Conservation (phyloP, 73 alveolate genomes). For the Paraurostyla sp. region DNA sequence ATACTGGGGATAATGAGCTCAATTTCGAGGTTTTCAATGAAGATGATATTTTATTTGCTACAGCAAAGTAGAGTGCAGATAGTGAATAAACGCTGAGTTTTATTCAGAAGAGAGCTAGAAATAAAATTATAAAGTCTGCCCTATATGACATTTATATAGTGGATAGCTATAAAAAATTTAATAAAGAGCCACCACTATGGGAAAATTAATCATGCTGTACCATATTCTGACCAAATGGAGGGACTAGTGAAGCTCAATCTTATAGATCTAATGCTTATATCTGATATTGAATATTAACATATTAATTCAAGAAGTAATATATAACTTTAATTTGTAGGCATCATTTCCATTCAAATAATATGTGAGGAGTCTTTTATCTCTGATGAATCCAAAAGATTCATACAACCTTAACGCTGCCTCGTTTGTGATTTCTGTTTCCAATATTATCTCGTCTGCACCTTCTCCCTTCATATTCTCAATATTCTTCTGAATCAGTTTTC, state of each 20-base stretch:
- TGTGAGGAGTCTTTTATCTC: slow-evolving; percentile 92
- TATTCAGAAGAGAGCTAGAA: not conserved
- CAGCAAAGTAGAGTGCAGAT: not conserved
- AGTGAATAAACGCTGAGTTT: not conserved
- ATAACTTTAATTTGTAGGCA: slow-evolving; percentile 96
- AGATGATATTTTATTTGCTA: too few relatives aligned
- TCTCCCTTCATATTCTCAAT: slow-evolving; percentile 87
- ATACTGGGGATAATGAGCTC: too few relatives aligned
- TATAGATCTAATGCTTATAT: too few relatives aligned
- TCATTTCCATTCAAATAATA: slow-evolving; percentile 97
- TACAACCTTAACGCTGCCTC: slow-evolving; percentile 91
- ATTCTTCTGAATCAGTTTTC: slow-evolving; percentile 85
- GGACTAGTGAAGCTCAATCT: too few relatives aligned
- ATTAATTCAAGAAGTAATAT: slow-evolving; percentile 34
- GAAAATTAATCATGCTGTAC: slow-evolving; percentile 3
- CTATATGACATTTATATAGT: not conserved
- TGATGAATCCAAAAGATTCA: slow-evolving; percentile 96
- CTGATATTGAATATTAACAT: too few relatives aligned
- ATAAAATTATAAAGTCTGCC: not conserved
- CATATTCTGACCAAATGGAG: not conserved
- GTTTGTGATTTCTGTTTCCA: slow-evolving; percentile 96
- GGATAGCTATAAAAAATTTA: slow-evolving; percentile 20
- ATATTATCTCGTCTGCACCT: slow-evolving; percentile 91
- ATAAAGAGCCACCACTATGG: slow-evolving; percentile 34
- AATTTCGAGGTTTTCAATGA: too few relatives aligned